Evolutionary conservation across 345 rosid species (phyloP), one percentile per base, ranked within the genome.

Genomic region (Camelina hispida): DNA sequence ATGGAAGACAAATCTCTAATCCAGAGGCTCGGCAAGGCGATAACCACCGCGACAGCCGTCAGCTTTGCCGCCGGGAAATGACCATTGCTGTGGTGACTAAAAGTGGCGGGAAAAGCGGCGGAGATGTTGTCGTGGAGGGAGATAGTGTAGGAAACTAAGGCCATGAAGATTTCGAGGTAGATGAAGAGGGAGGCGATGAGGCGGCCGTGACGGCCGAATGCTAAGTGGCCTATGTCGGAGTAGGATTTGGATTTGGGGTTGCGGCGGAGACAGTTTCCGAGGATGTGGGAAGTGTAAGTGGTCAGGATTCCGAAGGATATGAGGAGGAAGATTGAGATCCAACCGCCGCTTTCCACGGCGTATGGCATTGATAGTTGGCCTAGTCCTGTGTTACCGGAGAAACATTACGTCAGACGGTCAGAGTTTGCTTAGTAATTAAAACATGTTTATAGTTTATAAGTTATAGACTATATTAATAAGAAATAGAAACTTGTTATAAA

Each of bases 1-100:
- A 91, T 80, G 6, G 91, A 85, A 9, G 95, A 89, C 6, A 91
- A 83, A 62, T 91, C 79, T 17, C 87, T 84, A 2, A 91, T 78
- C 97, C 97, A 91, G 9, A 89, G 76, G 30, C 91, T 91, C 0
- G 97, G 97, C 43, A 91, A 79, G 30, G 95, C 95, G 11, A 86
- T 54, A 22, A 84, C 62, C 43, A 91, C 88, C 1, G 93, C 95
- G 1, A 75, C 61, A 16, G 25, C 61, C 0, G 95, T 91, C 15
- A 86, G 63, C 83, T 85, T 91, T 4, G 86, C 74, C 20, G 87
- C 63, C 1, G 87, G 83, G 28, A 88, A 65, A 3, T 66, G 64
- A 7, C 68, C 38, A 81, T 78, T 11, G 16, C 71, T 72, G 43
- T 78, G 12, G 16, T 75, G 10, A 1, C 80, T 8, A 17, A 14